Conservation (phyloP, 1,284 basidiomycete genomes). For the Puccinia coronata region DNA sequence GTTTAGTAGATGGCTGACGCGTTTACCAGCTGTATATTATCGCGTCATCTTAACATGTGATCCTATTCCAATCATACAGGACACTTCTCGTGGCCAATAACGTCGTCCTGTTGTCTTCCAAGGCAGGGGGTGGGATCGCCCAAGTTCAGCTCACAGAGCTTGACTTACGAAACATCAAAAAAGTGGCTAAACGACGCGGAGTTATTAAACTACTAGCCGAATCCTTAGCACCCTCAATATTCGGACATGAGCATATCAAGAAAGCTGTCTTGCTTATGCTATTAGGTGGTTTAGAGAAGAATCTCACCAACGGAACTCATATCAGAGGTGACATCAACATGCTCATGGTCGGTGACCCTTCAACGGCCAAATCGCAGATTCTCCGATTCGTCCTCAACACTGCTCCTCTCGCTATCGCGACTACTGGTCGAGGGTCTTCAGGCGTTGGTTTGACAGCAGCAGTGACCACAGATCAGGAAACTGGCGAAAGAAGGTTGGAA, state of each 20-base stretch:
- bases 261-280: constrained; percentile 87
- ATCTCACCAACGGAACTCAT: constrained; percentile 93
- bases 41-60: neutral
- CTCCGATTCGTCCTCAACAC: constrained; percentile 94
- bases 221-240: constrained; percentile 96
- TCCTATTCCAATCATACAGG: constrained; percentile 60
- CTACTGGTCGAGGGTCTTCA: constrained; percentile 93
- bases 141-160: constrained; percentile 88
- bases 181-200: constrained; percentile 76
- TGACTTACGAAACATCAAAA: constrained; percentile 96
- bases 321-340: constrained; percentile 99
- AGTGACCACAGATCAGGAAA: constrained; percentile 96
- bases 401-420: constrained; percentile 95
- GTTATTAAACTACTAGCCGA: constrained; percentile 87
- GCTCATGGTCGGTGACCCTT: constrained; percentile 98
- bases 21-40: neutral
- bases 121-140: constrained; percentile 92
- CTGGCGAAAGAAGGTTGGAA: constrained; percentile 87
- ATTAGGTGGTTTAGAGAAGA: constrained; percentile 96
- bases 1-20: constrained; percentile 44
- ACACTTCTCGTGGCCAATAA: constrained; percentile 95
- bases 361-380: constrained; percentile 95
- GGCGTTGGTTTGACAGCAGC: constrained; percentile 99
- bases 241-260: constrained; percentile 94
- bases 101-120: constrained; percentile 92